Evolutionary conservation across 306 rosid species (phyloP), one percentile per base, ranked within the genome.

Genomic region (Cicer chorassanicum): DNA sequence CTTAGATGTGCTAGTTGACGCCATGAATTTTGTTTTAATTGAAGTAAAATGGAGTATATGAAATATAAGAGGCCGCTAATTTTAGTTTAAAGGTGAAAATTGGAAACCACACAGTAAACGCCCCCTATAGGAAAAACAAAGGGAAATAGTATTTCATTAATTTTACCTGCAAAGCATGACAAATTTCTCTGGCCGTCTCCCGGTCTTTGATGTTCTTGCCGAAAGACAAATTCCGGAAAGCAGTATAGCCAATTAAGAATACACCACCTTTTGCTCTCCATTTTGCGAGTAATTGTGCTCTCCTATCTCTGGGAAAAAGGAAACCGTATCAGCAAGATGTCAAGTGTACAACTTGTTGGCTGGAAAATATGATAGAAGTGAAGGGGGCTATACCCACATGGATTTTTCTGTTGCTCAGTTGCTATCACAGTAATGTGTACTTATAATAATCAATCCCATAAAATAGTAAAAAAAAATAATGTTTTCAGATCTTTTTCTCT

Each of bases 201-300:
- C 90, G 86, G 83, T 90, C 96, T 87, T 88, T 94, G 78, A 89
- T 89, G 77, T 90, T 65, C 88, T 92, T 94, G 75, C 93, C 96
- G 72, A 90, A 78, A 62, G 96, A 91, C 75, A 94, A 83, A 70
- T 87, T 94, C 50, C 99, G 93, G 81, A 94, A 92, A 78, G 96
- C 88, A 54, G 88, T 5, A 81, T 94, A 94, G 65, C 99, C 95
- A 76, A 94, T 92, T 78, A 94, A 72, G 86, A 94, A 92, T 39
- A 94, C 86, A 48, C 99, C 99, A 71, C 99, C 99, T 78, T 94
- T 94, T 8, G 85, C 75, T 87, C 95, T 88, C 99, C 99, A 94
- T 79, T 91, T 94, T 34, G 90, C 90, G 69, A 94, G 88, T 71
- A 86, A 76, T 49, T 88, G 91, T 8, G 82, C 87, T 78, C 97